Evolutionary conservation across 2,329 filamentous ascomycete species (phyloP), one percentile per base, ranked within the genome.

Genomic region (Chaetomiaceae sp.): DNA sequence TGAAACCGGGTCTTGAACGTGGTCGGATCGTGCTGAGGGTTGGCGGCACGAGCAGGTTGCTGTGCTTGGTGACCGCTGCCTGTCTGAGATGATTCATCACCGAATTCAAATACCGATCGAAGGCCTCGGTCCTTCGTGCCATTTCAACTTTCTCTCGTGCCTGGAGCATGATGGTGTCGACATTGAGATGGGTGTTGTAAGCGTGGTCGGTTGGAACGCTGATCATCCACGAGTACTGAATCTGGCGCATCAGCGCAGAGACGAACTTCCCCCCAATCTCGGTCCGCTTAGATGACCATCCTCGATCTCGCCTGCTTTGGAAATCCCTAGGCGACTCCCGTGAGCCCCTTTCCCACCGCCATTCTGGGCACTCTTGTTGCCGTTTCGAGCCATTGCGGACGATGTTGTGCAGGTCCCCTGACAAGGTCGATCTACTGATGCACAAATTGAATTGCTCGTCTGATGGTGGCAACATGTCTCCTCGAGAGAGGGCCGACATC

Each of bases 41-140:
- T 40, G 38, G 20, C 7, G 38, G 38, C 38, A 40, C 25, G 5
- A 66, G 77, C 31, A 34, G 31, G 31, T 34, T 34, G 31, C 31
- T 8, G 31, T 34, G 31, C 31, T 34, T 13, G 31, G 14, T 34
- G 14, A 34, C 31, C 31, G 7, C 31, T 9, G 14, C 31, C 31
- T n/a, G 31, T 34, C 31, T 34, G 31, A 34, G 31, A 34, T 34
- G 31, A 8, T 34, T n/a, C 7, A n/a, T 34, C 7, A 34, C 31
- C 7, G 31, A 8, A 34, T 34, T 13, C 14, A 34, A 13, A 34
- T 34, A 34, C 31, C 31, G 31, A 34, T 34, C 14, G 31, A 34
- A 34, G 14, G 31, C 31, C 7, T 34, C 31, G 31, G 31, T 34
- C 31, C 31, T 34, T 34, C 31, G 31, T n/a, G 31, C 31, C 31